Evolutionary conservation across 768 basidiomycete species (phyloP).

Genomic region (Lactarius pseudohatsudake): DNA sequence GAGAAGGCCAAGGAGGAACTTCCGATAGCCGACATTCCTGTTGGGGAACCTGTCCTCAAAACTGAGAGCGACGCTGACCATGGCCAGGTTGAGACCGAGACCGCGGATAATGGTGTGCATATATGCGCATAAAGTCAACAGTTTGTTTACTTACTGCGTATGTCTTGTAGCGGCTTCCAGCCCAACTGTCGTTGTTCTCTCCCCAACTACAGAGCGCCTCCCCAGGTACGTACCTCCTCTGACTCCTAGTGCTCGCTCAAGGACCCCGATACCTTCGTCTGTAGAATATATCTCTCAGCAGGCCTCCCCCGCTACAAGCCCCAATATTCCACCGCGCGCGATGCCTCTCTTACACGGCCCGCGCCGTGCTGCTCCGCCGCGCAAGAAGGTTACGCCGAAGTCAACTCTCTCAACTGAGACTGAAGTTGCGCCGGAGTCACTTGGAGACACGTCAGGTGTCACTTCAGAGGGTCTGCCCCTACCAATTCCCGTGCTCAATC

Average conservation of each 20-base stretch:
- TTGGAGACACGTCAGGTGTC: constrained; percentile 3
- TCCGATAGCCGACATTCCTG: constrained; percentile 17
- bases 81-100: constrained; percentile 1
- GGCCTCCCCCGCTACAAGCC: constrained; percentile 11
- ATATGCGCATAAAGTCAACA: background rate
- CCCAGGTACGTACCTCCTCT: constrained; percentile 4
- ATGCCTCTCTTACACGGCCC: constrained; percentile 41
- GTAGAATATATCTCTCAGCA: constrained; percentile 22
- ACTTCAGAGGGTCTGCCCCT: constrained; percentile 4
- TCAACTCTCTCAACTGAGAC: constrained; percentile 6
- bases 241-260: background rate
- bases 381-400: constrained; percentile 30
- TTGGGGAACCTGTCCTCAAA: constrained; percentile 14
- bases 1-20: constrained; percentile 28
- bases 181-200: constrained; percentile 1
- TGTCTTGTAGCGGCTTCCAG: constrained; percentile 11
- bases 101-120: constrained; percentile 19
- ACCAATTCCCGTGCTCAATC: background rate
- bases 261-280: background rate
- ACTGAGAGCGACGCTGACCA: constrained; percentile 15
- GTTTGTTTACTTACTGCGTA: background rate
- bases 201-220: constrained; percentile 5
- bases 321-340: constrained; percentile 21
- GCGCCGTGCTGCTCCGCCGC: constrained; percentile 39
- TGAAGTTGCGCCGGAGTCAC: background rate